Conservation (phyloP, 164 flowering plant species). For the Tetracentron sinense region DNA sequence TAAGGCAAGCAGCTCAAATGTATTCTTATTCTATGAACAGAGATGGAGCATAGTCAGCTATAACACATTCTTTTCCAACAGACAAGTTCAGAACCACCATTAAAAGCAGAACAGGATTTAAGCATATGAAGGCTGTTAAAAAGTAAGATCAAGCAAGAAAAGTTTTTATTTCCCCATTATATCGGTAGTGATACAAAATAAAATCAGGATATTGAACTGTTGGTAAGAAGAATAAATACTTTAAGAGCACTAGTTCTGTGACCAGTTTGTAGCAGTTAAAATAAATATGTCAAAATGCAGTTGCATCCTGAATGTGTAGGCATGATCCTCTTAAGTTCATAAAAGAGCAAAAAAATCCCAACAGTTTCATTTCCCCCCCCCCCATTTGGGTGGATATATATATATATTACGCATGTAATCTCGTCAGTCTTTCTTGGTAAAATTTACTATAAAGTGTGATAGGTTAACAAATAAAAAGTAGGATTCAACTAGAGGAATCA, state of each 20-base stretch:
- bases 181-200: no score
- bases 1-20: no score
- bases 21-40: not conserved
- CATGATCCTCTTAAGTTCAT: not conserved
- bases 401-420: no score
- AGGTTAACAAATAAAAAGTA: no score
- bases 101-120: not conserved
- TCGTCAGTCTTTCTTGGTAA: no score
- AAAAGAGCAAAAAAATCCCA: not conserved
- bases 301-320: not conserved
- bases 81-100: not conserved
- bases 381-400: no score
- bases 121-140: not conserved
- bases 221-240: not conserved
- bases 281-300: not conserved
- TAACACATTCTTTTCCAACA: not conserved
- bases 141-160: not conserved
- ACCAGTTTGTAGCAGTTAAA: not conserved
- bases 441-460: no score
- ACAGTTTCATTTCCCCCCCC: not conserved
- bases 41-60: not conserved
- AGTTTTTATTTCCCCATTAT: no score
- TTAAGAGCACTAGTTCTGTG: not conserved
- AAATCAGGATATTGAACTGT: no score
- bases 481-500: no score